Conservation (phyloP, 208 protist species). For the Leishmania aethiopica region DNA sequence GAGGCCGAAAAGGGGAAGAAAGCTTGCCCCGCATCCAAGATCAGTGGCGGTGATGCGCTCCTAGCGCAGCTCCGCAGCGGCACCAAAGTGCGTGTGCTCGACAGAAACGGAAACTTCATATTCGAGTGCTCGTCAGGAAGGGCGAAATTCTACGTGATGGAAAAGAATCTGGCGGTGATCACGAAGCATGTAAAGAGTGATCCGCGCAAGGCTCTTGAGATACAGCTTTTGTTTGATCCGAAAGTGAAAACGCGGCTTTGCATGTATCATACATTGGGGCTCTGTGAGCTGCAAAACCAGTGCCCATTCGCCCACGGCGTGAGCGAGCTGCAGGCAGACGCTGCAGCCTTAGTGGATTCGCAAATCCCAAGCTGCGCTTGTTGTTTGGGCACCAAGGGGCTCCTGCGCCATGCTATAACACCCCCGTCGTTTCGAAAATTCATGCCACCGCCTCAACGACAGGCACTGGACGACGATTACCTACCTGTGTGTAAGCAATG, state of each 20-base stretch:
- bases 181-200: constrained; percentile 22
- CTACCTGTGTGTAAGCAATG: constrained; percentile 43
- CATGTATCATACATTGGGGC: constrained; percentile 35
- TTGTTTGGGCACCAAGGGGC: constrained; percentile 36
- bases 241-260: constrained; percentile 51
- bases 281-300: constrained; percentile 35
- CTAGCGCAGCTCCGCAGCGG: constrained; percentile 9
- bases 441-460: constrained; percentile 25
- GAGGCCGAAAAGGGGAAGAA: constrained; percentile 2
- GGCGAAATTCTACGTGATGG: constrained; percentile 52
- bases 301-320: constrained; percentile 65
- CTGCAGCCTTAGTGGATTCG: constrained; percentile 24
- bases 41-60: not conserved
- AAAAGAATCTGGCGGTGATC: constrained; percentile 42
- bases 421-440: constrained; percentile 48
- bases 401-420: constrained; percentile 43
- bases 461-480: constrained; percentile 32
- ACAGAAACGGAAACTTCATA: constrained; percentile 37
- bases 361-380: constrained; percentile 34
- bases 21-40: not conserved
- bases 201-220: constrained; percentile 35
- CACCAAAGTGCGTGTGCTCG: constrained; percentile 34
- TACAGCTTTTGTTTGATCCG: constrained; percentile 53
- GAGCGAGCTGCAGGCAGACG: constrained; percentile 37
- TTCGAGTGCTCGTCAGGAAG: constrained; percentile 41